phyloP scores from a whole-genome alignment of 2,329 filamentous ascomycete species.

The Pezicula radicicola region DNA sequence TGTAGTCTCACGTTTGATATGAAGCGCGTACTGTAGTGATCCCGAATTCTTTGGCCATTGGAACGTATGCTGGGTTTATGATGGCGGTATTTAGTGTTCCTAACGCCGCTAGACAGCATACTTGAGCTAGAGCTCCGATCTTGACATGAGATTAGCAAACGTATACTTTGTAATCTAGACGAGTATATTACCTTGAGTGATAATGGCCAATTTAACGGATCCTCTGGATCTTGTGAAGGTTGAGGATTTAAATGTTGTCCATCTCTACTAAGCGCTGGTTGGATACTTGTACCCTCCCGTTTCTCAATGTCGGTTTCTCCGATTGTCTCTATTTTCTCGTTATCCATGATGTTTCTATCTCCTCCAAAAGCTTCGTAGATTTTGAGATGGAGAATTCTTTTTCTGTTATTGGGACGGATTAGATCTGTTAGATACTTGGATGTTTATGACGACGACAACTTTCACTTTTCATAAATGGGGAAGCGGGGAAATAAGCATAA shows the following conservation, averaged over 20 bases:
- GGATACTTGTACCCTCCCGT: no score
- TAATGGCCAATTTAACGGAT: conserved; percentile 23
- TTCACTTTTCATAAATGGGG: no score
- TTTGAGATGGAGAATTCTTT: no score
- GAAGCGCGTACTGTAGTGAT: conserved; percentile 19
- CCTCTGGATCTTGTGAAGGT: conserved; percentile 16
- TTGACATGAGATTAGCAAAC: conserved; percentile 3
- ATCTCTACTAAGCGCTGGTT: no score
- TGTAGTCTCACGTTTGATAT: conserved; percentile 14
- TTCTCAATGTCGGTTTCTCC: no score
- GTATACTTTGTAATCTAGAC: background rate
- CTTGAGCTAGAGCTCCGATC: conserved; percentile 20
- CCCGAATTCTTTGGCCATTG: conserved; percentile 17
- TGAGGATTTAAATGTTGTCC: conserved; percentile 1
- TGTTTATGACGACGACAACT: no score
- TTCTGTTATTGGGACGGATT: no score
- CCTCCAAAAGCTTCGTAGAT: no score
- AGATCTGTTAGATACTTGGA: no score
- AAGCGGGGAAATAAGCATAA: no score
- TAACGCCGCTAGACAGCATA: conserved; percentile 25
- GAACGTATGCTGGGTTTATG: conserved; percentile 22
- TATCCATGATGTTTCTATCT: no score
- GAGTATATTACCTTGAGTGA: conserved; percentile 16
- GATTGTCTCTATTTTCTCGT: no score
- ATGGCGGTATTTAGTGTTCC: conserved; percentile 22